phyloP scores from a whole-genome alignment of 2,329 filamentous ascomycete genomes.

The Microdochium nivale region DNA sequence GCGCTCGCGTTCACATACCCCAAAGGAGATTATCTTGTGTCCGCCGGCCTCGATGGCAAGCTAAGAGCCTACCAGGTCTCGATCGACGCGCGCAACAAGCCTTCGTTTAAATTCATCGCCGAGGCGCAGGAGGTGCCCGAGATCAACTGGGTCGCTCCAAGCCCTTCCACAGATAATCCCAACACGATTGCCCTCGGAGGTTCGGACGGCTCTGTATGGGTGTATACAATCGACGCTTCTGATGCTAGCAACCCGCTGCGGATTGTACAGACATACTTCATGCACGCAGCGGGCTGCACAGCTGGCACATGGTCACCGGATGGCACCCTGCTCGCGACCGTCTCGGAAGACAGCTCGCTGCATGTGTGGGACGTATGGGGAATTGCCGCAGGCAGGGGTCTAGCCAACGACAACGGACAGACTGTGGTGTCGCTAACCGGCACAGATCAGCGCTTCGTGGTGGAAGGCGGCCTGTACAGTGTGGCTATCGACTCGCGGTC shows the following conservation, averaged over 20 bases:
- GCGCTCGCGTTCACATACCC: constrained; percentile 77
- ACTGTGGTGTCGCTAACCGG: constrained; percentile 70
- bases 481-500: constrained; percentile 76
- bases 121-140: constrained; percentile 88
- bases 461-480: constrained; percentile 86
- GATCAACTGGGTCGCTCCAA: constrained; percentile 81
- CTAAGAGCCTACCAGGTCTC: constrained; percentile 59
- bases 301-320: constrained; percentile 88
- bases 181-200: constrained; percentile 85
- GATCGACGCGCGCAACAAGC: constrained; percentile 34
- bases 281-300: constrained; percentile 79
- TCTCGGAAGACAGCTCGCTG: constrained; percentile 79
- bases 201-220: constrained; percentile 88
- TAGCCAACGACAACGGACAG: constrained; percentile 43
- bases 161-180: constrained; percentile 60
- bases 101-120: constrained; percentile 54
- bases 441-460: constrained; percentile 80
- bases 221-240: constrained; percentile 73
- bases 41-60: constrained; percentile 79
- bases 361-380: constrained; percentile 93
- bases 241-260: constrained; percentile 55
- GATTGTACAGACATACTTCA: constrained; percentile 86
- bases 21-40: constrained; percentile 74
- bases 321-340: constrained; percentile 76
- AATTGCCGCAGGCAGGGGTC: constrained; percentile 52